Percentiles rank a stretch among this genome's conserved stretches.
Conservation (phyloP, 768 basidiomycete genomes). For the Cantharellus anzutake region DNA sequence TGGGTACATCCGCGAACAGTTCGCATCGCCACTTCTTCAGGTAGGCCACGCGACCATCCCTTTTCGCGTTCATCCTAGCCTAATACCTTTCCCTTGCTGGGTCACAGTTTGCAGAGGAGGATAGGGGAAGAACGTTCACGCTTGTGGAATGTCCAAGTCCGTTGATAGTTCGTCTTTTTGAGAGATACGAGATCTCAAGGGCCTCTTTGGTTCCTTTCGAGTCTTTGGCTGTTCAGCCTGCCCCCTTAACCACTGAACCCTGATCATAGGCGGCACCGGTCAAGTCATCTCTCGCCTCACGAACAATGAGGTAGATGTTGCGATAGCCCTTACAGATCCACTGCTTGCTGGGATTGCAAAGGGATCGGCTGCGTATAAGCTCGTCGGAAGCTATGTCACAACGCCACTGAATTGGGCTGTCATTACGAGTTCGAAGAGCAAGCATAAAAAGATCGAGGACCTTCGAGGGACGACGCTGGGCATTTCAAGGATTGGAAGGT, state of each 20-base stretch:
- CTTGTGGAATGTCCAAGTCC: conserved; percentile 80
- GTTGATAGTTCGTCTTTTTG: conserved; percentile 16
- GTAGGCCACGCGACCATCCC: background rate
- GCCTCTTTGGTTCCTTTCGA: background rate
- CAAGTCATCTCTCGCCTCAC: conserved; percentile 60
- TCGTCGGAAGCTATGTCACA: conserved; percentile 80
- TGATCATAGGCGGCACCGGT: conserved; percentile 53
- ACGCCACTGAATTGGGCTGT: conserved; percentile 43
- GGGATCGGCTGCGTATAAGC: conserved; percentile 70
- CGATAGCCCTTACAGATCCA: conserved; percentile 78
- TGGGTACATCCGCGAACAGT: conserved; percentile 55
- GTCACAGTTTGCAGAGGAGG: conserved; percentile 35
- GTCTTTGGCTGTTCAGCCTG: no score
- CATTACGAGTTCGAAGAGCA: conserved; percentile 61
- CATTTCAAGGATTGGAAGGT: conserved; percentile 80
- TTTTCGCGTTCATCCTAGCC: background rate
- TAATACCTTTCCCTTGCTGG: background rate
- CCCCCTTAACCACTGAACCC: no score
- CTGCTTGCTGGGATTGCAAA: conserved; percentile 87
- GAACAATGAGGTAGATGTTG: conserved; percentile 62
- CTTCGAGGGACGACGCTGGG: conserved; percentile 70
- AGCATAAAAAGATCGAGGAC: conserved; percentile 50
- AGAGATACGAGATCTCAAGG: conserved; percentile 1
- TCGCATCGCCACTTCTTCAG: conserved; percentile 81
- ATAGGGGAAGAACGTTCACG: conserved; percentile 53